Evolutionary conservation across 495 filamentous ascomycete genomes (phyloP), one percentile per base, ranked within the genome.

Genomic region (Mycothermus thermophilus): DNA sequence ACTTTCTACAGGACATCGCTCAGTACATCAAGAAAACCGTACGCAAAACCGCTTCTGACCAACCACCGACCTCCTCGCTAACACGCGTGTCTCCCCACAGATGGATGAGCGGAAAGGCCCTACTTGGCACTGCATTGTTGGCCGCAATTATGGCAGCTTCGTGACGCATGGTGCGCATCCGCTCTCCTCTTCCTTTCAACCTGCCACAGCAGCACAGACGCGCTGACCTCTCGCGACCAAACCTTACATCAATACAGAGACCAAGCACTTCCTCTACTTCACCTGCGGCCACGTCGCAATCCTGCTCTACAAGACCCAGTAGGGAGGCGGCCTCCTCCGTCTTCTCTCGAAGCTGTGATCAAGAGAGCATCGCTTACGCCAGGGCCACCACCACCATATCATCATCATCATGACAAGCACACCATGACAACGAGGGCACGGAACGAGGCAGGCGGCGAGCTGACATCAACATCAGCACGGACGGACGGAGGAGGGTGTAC

Each of bases 241-340:
- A 19, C 17, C 15, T n/a, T n/a, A n/a, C n/a, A n/a, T n/a, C n/a
- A n/a, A 21, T 19, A 21, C 63, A 95, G 87, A 99, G 57, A 95
- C 90, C 26, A 94, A 94, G 63, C 90, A 99, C 62, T 99, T 99
- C 67, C 95, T 96, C 55, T 99, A 99, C 68, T 99, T 99, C 71
- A 96, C 96, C 64, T 82, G 96, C 40, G 90, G 90, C 31, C 90
- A 95, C 69, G 94, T 83, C 57, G 90, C 90, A 13, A 95, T 99
- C 50, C 77, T 99, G 27, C 77, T 99, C 35, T 99, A 96, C 75
- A 99, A 99, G 74, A 99, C 90, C 16, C 87, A 95, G 69, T 95
- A 74, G 64, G 47, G 20, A 37, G 21, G 38, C 41, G 37, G 34
- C 45, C 45, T 48, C 45, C 42, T 44, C 45, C 45, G 42, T 44